These are phyloP conservation scores for Chytriomyces sp. DNA, from an alignment of 192 early-diverging fungal species.

Conservation along the genomic window DNA sequence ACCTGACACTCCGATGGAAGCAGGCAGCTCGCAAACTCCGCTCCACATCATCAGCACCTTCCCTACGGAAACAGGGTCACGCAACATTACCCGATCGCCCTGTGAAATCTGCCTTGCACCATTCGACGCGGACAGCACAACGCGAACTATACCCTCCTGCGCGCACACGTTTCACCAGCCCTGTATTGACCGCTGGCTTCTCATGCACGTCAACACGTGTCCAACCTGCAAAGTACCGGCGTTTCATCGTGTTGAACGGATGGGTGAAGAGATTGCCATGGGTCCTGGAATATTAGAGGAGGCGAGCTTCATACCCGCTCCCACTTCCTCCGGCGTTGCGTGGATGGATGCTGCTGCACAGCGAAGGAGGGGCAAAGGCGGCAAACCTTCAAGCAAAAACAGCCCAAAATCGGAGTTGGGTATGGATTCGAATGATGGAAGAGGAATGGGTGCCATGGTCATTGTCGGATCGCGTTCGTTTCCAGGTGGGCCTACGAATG, in stretches of 20 bases:
- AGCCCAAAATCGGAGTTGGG: too few species aligned
- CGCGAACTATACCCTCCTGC: slow-evolving; percentile 45
- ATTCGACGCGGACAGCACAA: slow-evolving; percentile 23
- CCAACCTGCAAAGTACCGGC: slow-evolving; percentile 41
- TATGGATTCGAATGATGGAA: too few species aligned
- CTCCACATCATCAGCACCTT: slow-evolving; percentile 47
- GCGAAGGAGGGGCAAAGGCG: too few species aligned
- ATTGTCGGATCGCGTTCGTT: too few species aligned
- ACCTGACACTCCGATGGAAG: not conserved
- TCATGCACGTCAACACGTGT: slow-evolving; percentile 40
- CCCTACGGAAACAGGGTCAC: too few species aligned
- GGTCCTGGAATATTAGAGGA: slow-evolving; percentile 10
- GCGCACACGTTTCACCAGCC: slow-evolving; percentile 44
- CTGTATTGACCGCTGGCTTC: slow-evolving; percentile 49
- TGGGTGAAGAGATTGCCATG: not conserved
- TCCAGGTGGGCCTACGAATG: too few species aligned
- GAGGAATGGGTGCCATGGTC: too few species aligned
- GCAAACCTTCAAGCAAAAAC: too few species aligned
- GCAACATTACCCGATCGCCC: not conserved
- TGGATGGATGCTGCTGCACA: too few species aligned
- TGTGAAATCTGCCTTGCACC: slow-evolving; percentile 33
- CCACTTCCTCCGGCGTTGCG: too few species aligned
- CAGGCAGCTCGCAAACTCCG: slow-evolving; percentile 40
- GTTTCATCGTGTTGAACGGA: slow-evolving; percentile 20
- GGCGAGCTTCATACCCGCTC: not conserved